These are phyloP conservation scores for Sporisorium graminicola DNA, from an alignment of 1,284 basidiomycete species.

Conservation along the genomic window DNA sequence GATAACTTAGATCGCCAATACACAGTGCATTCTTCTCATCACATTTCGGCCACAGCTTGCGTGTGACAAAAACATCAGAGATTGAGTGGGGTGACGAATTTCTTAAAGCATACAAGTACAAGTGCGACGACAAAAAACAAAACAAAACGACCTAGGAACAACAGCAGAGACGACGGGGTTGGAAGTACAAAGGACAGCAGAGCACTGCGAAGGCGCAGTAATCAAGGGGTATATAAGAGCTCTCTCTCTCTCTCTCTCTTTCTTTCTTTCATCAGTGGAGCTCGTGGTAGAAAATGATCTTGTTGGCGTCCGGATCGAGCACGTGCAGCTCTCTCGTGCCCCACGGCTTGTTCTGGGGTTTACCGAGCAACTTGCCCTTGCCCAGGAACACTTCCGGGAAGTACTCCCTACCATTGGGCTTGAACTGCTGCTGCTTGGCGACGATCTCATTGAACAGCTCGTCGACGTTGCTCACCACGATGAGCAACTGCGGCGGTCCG, in stretches of 20 bases:
- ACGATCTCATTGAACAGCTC: conserved; percentile 46
- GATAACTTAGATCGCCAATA: neutral
- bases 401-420: conserved; percentile 51
- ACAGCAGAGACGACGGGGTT: too few relatives aligned
- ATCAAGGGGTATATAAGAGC: neutral
- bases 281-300: conserved; percentile 55
- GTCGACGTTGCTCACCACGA: conserved; percentile 50
- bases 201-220: too few relatives aligned
- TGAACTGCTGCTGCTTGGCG: conserved; percentile 43
- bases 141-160: neutral
- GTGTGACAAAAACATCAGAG: neutral
- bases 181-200: too few relatives aligned
- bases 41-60: neutral
- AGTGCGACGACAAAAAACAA: neutral
- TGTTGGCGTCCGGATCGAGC: conserved; percentile 59
- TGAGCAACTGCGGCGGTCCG: conserved; percentile 43
- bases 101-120: conserved; percentile 6
- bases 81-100: neutral
- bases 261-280: too few relatives aligned
- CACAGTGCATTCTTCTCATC: neutral
- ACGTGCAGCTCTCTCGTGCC: conserved; percentile 54
- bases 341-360: conserved; percentile 58
- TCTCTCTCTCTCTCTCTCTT: neutral
- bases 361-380: conserved; percentile 45
- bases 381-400: conserved; percentile 51